Percentiles rank a stretch among this genome's conserved stretches.
Conservation (phyloP, 352 stramenopile genomes). For the Phytopythium sindhum region DNA sequence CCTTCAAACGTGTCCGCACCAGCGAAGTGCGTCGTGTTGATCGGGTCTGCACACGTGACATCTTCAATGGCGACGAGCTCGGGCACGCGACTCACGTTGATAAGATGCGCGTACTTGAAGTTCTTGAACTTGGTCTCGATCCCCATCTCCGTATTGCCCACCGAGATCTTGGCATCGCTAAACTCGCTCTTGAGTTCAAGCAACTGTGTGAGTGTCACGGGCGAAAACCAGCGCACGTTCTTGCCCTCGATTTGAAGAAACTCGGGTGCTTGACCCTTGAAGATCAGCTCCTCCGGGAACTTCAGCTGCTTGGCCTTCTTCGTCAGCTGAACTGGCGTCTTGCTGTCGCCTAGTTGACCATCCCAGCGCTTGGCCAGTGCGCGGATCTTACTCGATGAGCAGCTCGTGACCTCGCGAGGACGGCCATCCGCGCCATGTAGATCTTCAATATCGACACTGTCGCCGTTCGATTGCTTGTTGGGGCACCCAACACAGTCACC, state of each 20-base stretch:
- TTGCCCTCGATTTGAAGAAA: conserved; percentile 67
- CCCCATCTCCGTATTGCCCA: conserved; percentile 96
- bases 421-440: conserved; percentile 24
- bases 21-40: conserved; percentile 48
- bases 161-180: conserved; percentile 89
- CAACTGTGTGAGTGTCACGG: conserved; percentile 86
- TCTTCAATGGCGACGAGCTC: conserved; percentile 50
- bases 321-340: conserved; percentile 19
- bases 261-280: conserved; percentile 45
- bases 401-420: conserved; percentile 45
- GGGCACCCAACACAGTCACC: conserved; percentile 62
- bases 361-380: conserved; percentile 40
- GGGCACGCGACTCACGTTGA: conserved; percentile 67
- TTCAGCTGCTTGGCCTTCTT: conserved; percentile 10
- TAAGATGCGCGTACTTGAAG: conserved; percentile 68
- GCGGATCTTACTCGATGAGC: conserved; percentile 68
- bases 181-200: conserved; percentile 85
- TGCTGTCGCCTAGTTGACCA: conserved; percentile 8
- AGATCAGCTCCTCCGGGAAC: conserved; percentile 65
- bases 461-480: conserved; percentile 42
- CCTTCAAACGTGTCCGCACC: conserved; percentile 44
- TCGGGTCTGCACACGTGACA: conserved; percentile 32
- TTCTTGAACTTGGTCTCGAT: conserved; percentile 96
- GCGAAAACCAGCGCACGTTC: conserved; percentile 90
- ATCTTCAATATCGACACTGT: conserved; percentile 55